These are phyloP conservation scores for Trapa bicornis DNA, from an alignment of 345 rosid genomes.

Conservation along the genomic window DNA sequence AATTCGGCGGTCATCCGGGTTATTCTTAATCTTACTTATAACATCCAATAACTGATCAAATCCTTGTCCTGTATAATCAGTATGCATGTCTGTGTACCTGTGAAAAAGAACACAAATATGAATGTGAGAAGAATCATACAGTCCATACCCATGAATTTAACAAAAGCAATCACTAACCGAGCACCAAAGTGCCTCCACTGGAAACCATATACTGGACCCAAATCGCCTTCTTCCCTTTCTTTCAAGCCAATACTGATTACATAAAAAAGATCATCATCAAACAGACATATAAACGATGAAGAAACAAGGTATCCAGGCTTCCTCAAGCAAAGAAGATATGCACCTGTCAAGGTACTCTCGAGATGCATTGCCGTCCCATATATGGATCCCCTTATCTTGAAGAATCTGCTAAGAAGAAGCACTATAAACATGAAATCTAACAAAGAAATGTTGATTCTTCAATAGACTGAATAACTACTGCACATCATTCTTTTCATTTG, in stretches of 20 bases:
- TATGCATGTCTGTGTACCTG: conserved; percentile 92
- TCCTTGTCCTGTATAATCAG: conserved; percentile 87
- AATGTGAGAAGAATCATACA: conserved; percentile 5
- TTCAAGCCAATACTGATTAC: conserved; percentile 53
- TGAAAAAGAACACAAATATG: background rate
- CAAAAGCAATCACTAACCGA: conserved; percentile 33
- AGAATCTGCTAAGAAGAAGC: conserved; percentile 44
- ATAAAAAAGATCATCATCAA: conserved; percentile 1
- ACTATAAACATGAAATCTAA: conserved; percentile 3
- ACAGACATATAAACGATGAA: conserved; percentile 1
- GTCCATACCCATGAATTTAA: background rate
- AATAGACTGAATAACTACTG: background rate
- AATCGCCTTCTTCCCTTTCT: conserved; percentile 86
- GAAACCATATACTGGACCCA: conserved; percentile 94
- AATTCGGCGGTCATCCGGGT: conserved; percentile 80
- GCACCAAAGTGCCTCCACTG: conserved; percentile 99
- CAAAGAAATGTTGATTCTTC: background rate
- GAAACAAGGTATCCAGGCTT: background rate
- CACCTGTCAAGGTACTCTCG: conserved; percentile 83
- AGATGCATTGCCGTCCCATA: conserved; percentile 97
- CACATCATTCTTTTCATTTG: background rate
- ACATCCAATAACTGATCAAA: conserved; percentile 92
- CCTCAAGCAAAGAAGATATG: background rate
- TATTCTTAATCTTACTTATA: conserved; percentile 76
- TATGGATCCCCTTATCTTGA: conserved; percentile 80